These are phyloP conservation scores for Rhododendron ovatum DNA, from an alignment of 148 eudicot species.

Conservation along the genomic window DNA sequence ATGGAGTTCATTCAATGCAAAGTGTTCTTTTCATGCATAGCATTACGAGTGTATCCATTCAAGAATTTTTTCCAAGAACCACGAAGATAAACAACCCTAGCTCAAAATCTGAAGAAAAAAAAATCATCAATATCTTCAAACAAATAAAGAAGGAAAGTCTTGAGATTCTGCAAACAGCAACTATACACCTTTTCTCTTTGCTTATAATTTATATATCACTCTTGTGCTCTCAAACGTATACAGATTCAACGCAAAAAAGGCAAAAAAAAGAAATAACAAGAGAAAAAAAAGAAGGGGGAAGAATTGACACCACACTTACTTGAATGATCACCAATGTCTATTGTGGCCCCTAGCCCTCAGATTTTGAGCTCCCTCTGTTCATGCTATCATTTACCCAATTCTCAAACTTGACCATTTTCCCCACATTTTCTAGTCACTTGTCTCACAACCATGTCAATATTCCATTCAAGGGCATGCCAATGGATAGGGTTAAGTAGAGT, in stretches of 20 bases:
- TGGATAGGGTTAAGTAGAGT: neutral
- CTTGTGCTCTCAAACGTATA: neutral
- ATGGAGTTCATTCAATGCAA: neutral
- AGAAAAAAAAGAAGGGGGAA: neutral
- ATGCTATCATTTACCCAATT: neutral
- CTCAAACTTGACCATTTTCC: neutral
- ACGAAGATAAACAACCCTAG: neutral
- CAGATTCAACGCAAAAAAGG: neutral
- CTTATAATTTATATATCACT: neutral
- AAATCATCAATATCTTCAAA: neutral
- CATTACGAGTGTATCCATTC: neutral
- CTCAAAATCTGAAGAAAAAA: neutral
- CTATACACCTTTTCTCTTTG: neutral
- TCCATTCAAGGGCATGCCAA: neutral
- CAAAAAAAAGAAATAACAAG: neutral
- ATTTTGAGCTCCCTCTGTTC: neutral
- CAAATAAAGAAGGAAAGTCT: neutral
- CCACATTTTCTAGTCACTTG: neutral
- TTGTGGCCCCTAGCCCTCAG: neutral
- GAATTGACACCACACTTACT: neutral
- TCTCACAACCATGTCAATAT: neutral
- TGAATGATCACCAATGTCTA: neutral
- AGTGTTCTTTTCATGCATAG: neutral
- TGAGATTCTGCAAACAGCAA: slow-evolving; percentile 1
- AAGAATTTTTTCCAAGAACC: neutral